A percentile compares a stretch with the other conserved stretches of the same genome.
Conservation (phyloP, 164 flowering plant genomes). For the Sextonia rubra region DNA sequence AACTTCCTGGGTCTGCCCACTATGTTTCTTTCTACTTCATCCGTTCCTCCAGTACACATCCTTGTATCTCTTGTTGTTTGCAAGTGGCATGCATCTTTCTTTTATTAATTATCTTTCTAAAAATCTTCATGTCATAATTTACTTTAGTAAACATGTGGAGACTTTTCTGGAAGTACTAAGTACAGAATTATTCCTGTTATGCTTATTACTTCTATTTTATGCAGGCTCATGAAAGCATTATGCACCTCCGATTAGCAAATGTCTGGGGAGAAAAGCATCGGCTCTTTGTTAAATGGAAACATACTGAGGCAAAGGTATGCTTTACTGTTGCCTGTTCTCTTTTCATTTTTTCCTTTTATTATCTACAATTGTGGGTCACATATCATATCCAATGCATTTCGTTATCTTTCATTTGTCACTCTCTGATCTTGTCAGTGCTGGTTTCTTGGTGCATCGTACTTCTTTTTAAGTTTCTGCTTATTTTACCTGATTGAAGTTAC, state of each 20-base stretch:
- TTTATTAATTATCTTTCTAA: neutral
- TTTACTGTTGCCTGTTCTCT: neutral
- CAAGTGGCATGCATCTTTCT: neutral
- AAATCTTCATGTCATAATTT: too few relatives aligned
- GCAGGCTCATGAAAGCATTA: conserved; percentile 84
- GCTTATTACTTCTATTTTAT: neutral
- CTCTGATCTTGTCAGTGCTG: too few relatives aligned
- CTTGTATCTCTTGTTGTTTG: neutral
- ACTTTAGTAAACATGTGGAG: neutral
- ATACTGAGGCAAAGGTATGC: conserved; percentile 83
- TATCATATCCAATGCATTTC: too few relatives aligned
- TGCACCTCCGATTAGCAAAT: conserved; percentile 66
- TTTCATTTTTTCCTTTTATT: neutral
- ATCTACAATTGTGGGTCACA: too few relatives aligned
- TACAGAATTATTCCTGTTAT: neutral
- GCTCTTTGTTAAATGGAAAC: conserved; percentile 76
- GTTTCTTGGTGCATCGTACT: neutral
- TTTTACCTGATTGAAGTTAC: neutral
- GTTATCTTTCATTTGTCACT: too few relatives aligned
- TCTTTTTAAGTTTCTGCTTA: too few relatives aligned
- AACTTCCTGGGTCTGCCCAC: neutral
- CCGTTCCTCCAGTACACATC: neutral
- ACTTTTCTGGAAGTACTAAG: neutral
- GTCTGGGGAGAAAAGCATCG: conserved; percentile 96
- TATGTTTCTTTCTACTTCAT: neutral